Base-by-base conservation (phyloP, 169 alveolate species). In the Plasmodium vivax region DNA sequence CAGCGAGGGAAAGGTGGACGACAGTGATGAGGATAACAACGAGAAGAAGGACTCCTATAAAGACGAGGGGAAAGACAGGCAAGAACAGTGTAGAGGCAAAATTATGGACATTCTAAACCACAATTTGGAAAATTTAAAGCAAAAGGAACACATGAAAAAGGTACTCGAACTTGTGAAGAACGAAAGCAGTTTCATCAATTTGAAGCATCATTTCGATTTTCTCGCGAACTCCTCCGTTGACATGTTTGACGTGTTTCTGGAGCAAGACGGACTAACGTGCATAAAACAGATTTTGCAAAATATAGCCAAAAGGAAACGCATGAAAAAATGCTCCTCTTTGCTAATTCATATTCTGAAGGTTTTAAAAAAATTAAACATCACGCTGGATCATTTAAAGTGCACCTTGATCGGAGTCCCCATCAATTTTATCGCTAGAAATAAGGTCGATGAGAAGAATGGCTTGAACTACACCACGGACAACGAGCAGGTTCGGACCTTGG, bases 401-500 rank as follows among this genome's bases (percentile, higher is more conserved):
- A 90, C 94, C 41, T 43, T 90, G 51, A 90, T 90, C 7, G 94
- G 94, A 5, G 32, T 90, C 16, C 90, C 94, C 23, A 90, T 90
- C 14, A 90, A 90, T 68, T 71, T 90, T 45, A 90, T 90, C 34
- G 47, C 94, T 14, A 90, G 83, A 72, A 90, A 90, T 81, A 90
- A 81, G 54, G 27, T 45, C 71, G 94, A 90, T 43, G 77, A 71
- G 14, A 68, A 62, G 74, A 81, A 90, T 45, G 73, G 19, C 23
- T 16, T 90, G 14, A 81, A 90, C 74, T 90, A 81, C n/a, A 45
- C 34, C 1, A 80, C 94, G 2, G 92, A 90, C 23, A 80, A 90
- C 54, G 62, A 43, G 16, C 34, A 56, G 34, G 84, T 80, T 58
- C 32, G 12, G 73, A 41, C 58, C 47, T 12, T 82, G 12, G 94